Base-by-base conservation (phyloP, 768 basidiomycete species). In the Pleurotus cornucopiae region DNA sequence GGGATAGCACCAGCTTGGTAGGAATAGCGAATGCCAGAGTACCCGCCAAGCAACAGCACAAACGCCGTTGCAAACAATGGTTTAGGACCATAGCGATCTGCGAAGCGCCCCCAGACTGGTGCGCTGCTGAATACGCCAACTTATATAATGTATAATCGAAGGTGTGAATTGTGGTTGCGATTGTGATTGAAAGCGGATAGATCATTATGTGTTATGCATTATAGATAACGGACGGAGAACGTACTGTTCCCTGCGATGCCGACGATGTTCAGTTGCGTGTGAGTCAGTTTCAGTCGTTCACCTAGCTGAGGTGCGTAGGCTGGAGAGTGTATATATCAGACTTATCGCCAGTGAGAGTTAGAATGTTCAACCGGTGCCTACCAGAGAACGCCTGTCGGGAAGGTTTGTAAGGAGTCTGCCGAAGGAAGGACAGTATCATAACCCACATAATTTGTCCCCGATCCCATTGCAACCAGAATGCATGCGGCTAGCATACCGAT, bases 281-380 rank as follows among this genome's bases (percentile, higher is more conserved):
- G 89, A 2, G 81, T 80, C 51, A 95, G 81, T 46, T 78, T 73
- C n/a, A 96, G 78, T 34, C 84, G 81, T 16, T 84, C 71, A 2
- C 89, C 90, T 4, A 96, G 79, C 66, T 96, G 93, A 0, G 94
- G 93, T 1, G 88, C 84, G 67, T 94, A 97, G 16, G 91, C 93
- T 86, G 54, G 21, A 34, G 4, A 49, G 25, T 14, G 46, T 16
- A 7, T 34, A 4, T 5, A n/a, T 26, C 53, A 13, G 41, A 2
- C 11, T n/a, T 46, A 16, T 25, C n/a, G 6, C 23, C 25, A 6
- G 6, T 30, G 13, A 30, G 7, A 11, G n/a, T 52, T 11, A 6
- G 7, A 5, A 40, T 40, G 18, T 14, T 23, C 9, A n/a, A 30
- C n/a, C 14, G 14, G 41, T 1, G 14, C 70, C 68, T 63, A 77